These are phyloP conservation scores for Didymella sp. DNA, from an alignment of 2,329 filamentous ascomycete species.

Conservation along the genomic window DNA sequence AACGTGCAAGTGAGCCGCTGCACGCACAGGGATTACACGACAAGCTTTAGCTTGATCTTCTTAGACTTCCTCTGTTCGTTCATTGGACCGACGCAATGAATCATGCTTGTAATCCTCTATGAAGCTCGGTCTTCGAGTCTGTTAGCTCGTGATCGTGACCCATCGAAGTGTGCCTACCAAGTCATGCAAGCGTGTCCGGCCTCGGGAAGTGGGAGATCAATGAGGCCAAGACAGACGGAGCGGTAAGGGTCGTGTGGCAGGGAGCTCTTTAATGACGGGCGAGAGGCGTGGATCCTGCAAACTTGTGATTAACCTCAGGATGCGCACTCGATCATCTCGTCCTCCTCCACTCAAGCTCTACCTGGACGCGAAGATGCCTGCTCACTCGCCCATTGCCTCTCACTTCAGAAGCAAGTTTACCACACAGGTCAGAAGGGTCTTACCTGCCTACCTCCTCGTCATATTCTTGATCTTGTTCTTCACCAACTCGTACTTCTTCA, in stretches of 20 bases:
- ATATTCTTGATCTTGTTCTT: constrained; percentile 44
- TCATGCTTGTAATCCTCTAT: constrained; percentile 17
- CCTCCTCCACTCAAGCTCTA: constrained; percentile 45
- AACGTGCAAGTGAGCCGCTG: constrained; percentile 23
- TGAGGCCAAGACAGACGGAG: constrained; percentile 5
- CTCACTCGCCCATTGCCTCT: constrained; percentile 43
- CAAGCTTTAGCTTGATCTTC: constrained; percentile 33
- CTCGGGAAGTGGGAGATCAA: constrained; percentile 6
- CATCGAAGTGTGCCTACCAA: constrained; percentile 13
- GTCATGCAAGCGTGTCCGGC: constrained; percentile 7
- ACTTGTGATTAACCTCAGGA: constrained; percentile 43
- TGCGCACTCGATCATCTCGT: constrained; percentile 43
- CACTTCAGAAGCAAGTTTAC: constrained; percentile 45
- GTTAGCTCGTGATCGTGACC: constrained; percentile 4
- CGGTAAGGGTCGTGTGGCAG: constrained; percentile 18
- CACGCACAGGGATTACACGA: constrained; percentile 24
- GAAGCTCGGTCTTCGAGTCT: constrained; percentile 16
- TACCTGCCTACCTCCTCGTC: constrained; percentile 44
- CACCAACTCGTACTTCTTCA: constrained; percentile 44
- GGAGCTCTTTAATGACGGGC: constrained; percentile 21
- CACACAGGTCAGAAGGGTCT: constrained; percentile 44
- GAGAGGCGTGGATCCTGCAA: constrained; percentile 20
- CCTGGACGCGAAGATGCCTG: constrained; percentile 42
- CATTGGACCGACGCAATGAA: constrained; percentile 18
- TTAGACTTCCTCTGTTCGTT: constrained; percentile 25